Evolutionary conservation across 129 eudicot species (phyloP), one percentile per base, ranked within the genome.

Genomic region (Arctium minus): DNA sequence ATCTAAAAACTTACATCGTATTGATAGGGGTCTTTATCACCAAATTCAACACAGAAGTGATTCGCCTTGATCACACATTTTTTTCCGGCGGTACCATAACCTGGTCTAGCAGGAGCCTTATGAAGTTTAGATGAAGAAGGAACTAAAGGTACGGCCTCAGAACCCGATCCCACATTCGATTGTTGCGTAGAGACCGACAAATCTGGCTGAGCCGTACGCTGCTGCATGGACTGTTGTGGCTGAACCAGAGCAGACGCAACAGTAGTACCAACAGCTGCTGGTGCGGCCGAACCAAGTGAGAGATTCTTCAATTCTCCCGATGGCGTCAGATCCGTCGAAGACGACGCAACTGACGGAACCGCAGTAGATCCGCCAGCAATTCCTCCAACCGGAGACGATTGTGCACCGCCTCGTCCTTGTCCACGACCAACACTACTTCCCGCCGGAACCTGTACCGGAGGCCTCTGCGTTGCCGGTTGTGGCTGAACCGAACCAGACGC

Each of bases 1-100:
- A 36, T 22, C 27, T 22, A 22, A 65, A n/a, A 81, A 42, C 77
- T 48, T 22, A 40, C 92, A 83, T 92, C 96, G 8, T 94, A 92
- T 17, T 94, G 98, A 36, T 88, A 73, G 0, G 93, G 75, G 70
- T 92, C 94, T 6, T 78, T 68, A 2, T 91, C 86, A 2, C 91
- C 83, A 0, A 91, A 79, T 8, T 86, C 68, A 11, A 92, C 96
- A 1, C 86, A 86, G 15, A 94, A 94, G 62, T 94, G 98, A 53
- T 94, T 94, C 0, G 98, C 98, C n/a, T 56, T 85, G 12, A 94
- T 83, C 0, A 77, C 31, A 13, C 82, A 73, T 7, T 70, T 89
- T 36, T 31, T 17, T 0, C 98, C 98, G 0, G 46, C 4, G 0
- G 71, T 85, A 0, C 98, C 98, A 32, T 27, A 72, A 0, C 91